These are phyloP conservation scores for Rhizopus arrhizus DNA, from an alignment of 371 early-diverging fungal genomes.

Conservation along the genomic window DNA sequence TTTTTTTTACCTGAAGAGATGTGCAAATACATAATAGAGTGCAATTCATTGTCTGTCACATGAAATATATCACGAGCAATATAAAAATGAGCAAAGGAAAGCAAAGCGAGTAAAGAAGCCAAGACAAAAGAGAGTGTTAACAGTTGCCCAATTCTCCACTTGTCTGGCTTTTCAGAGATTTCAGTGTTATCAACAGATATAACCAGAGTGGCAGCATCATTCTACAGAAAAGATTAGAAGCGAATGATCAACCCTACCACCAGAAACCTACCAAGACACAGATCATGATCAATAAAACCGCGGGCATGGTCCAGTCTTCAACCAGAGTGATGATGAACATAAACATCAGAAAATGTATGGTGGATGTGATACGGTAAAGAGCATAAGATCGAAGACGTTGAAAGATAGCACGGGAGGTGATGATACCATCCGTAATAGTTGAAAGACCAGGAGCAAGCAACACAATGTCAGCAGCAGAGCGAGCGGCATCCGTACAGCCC, in stretches of 20 bases:
- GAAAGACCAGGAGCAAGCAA: slow-evolving; percentile 84
- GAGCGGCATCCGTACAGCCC: slow-evolving; percentile 93
- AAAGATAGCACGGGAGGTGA: slow-evolving; percentile 87
- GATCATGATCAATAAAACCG: slow-evolving; percentile 81
- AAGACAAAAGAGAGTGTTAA: slow-evolving; percentile 77
- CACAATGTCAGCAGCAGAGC: slow-evolving; percentile 95
- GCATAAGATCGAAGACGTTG: slow-evolving; percentile 93
- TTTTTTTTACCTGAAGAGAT: slow-evolving; percentile 68
- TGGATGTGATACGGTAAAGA: slow-evolving; percentile 91
- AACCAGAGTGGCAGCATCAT: slow-evolving; percentile 91
- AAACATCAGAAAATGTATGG: slow-evolving; percentile 90
- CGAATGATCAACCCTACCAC: neutral
- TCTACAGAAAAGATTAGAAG: slow-evolving; percentile 35
- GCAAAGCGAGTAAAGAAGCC: slow-evolving; percentile 69
- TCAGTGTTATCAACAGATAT: slow-evolving; percentile 90
- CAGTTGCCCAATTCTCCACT: slow-evolving; percentile 91
- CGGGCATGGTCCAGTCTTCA: slow-evolving; percentile 82
- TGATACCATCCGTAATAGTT: slow-evolving; percentile 86
- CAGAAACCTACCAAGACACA: slow-evolving; percentile 63
- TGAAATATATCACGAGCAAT: slow-evolving; percentile 69
- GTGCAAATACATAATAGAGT: slow-evolving; percentile 88
- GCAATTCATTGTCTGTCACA: slow-evolving; percentile 49
- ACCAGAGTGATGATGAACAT: slow-evolving; percentile 86
- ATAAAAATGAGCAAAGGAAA: slow-evolving; percentile 86
- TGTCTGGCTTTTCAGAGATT: slow-evolving; percentile 85